Evolutionary conservation across 257 asterid genomes (phyloP).

Genomic region (Nicotiana sylvestris): DNA sequence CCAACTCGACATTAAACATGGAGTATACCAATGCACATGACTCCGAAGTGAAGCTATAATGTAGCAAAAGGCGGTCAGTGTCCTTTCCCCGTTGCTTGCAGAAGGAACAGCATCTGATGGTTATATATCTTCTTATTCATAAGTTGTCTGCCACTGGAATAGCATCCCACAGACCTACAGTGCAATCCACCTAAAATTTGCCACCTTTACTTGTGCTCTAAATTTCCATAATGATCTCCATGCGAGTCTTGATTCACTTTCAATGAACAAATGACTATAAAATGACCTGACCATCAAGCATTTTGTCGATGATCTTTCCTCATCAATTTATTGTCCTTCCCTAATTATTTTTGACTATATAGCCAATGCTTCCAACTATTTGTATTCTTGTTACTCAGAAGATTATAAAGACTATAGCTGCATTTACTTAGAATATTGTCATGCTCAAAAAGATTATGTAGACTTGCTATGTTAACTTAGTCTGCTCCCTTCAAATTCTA

Average conservation of each 20-base stretch:
- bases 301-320: background rate
- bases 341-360: background rate
- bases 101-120: background rate
- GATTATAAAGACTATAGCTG: background rate
- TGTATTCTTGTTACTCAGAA: background rate
- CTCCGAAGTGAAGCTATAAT: constrained; percentile 3
- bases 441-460: background rate
- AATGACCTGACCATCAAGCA: background rate
- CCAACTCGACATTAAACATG: background rate
- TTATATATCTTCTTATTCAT: background rate
- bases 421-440: background rate
- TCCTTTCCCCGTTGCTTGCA: background rate
- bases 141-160: background rate
- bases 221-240: background rate
- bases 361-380: background rate
- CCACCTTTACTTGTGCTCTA: background rate
- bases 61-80: background rate
- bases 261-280: background rate
- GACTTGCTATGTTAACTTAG: background rate
- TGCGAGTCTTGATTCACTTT: background rate
- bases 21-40: background rate
- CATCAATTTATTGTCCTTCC: background rate
- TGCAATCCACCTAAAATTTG: background rate
- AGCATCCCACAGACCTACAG: background rate
- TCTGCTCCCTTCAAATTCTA: background rate